Base-by-base conservation (phyloP, 1,139 yeast genomes). In the Saccharomycopsis crataegensis region DNA sequence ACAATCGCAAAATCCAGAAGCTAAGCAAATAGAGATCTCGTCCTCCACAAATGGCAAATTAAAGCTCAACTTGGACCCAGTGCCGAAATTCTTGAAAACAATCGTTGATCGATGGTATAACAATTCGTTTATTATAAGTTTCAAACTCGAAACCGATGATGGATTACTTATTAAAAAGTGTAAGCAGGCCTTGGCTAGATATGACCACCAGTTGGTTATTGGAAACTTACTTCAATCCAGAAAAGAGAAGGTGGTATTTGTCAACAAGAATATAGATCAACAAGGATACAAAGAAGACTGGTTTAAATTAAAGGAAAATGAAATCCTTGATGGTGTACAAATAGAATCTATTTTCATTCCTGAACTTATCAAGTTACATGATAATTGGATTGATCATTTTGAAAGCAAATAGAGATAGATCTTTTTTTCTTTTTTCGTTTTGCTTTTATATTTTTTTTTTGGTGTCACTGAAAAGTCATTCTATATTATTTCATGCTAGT, bases 41-140 rank as follows among this genome's bases (percentile, higher is more conserved):
- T 47, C 57, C 22, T 17, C 67, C 1, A 54, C 61, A 2, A 82
- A 70, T 2, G 90, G 91, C 1, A 86, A 86, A 64, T 73, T 93
- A 53, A 79, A 85, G 22, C 88, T 93, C 17, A 86, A 90, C 63
- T 73, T 93, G 60, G 98, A 93, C 64, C 98, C 96, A 12, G 99
- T 93, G 3, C 99, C 99, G 14, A 93, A 93, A 66, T 93, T 94
- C 62, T 75, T 93, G 62, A 79, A 88, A 60, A 74, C 96, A 56
- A 73, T 94, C 60, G 98, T 91, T 1, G 96, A 88, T 60, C 79
- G 83, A 33, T 93, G 99, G 99, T 96, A 96, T 0, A 96, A 96
- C 1, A 80, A 83, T 8, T 95, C 98, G 1, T 86, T 90, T 96
- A 88, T 93, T 57, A 86, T 93, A 1, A 87, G 96, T 36, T 93